Base-by-base conservation (phyloP, 2,329 filamentous ascomycete genomes). In the Xylaria arbuscula region DNA sequence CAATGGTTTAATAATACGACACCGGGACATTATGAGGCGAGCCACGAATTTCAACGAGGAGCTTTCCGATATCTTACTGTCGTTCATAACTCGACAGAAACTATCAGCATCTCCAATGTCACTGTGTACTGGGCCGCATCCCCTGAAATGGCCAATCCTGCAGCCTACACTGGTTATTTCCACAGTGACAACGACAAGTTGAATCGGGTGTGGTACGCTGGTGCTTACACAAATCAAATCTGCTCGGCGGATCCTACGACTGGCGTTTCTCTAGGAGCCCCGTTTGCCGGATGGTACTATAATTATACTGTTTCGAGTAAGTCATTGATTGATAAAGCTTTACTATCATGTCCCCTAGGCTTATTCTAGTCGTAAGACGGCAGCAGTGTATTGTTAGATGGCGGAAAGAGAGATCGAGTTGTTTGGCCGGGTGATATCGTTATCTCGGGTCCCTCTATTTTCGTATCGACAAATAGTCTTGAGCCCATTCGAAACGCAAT, bases 181-280 rank as follows among this genome's bases (percentile, higher is more conserved):
- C 45, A 47, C 45, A 47, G 45, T 47, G 45, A 47, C 17, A 47
- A 47, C 45, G 45, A 47, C 17, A 47, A 47, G 45, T n/a, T 47
- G 17, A 47, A 47, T 47, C 45, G 45, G 4, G 45, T 47, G 45
- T 47, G 45, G 45, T 47, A 47, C 17, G 45, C 45, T 11, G 45
- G 45, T 47, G 45, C 45, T 47, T 47, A 47, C 45, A 47, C 45
- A 47, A 47, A 47, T 47, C 45, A 47, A 47, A 47, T 47, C 45
- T 47, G 45, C 45, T 47, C 45, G 45, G 45, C 45, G 17, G 45
- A 47, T 47, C 45, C 45, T 22, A 47, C 45, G 17, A 47, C 45
- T 47, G 45, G 45, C 17, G 45, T 47, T n/a, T 47, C 45, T 47
- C 45, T 47, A 10, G 45, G 45, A 2, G 45, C 45, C 22, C 45